Evolutionary conservation across 306 rosid genomes (phyloP).

Genomic region (Prunus mongolica): DNA sequence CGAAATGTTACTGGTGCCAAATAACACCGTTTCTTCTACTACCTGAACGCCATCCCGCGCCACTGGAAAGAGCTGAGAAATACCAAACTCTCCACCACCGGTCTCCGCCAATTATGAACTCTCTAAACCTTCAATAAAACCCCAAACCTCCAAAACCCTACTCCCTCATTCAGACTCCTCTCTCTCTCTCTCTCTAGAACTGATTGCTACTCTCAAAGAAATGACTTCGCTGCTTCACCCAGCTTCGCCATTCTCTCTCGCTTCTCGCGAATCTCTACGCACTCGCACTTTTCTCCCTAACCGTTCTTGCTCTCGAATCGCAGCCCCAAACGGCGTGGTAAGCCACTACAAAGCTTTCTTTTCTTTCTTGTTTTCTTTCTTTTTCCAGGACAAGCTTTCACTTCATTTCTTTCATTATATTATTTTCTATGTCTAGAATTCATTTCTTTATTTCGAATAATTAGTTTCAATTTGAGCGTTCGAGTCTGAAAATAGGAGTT

Average conservation of each 20-base stretch:
- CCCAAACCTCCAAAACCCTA: not conserved
- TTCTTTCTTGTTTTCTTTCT: not conserved
- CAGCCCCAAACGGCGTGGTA: constrained; percentile 13
- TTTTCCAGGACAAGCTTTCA: not conserved
- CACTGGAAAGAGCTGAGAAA: no score
- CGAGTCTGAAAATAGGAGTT: not conserved
- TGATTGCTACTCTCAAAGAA: not conserved
- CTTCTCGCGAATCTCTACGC: not conserved
- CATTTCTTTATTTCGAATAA: no score
- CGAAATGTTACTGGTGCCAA: not conserved
- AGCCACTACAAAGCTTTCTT: not conserved
- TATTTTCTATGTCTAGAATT: not conserved
- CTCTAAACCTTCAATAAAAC: not conserved
- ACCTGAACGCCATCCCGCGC: not conserved
- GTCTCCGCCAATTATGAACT: not conserved
- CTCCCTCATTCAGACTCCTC: not conserved
- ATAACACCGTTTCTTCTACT: not conserved
- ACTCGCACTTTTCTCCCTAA: not conserved
- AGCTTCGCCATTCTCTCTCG: constrained; percentile 5
- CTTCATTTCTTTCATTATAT: not conserved
- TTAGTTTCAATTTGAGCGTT: not conserved
- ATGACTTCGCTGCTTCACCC: constrained; percentile 36
- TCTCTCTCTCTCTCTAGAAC: not conserved
- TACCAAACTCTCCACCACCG: not conserved
- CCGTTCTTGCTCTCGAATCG: constrained; percentile 2